Evolutionary conservation across 352 stramenopile genomes (phyloP), one percentile per base, ranked within the genome.

Genomic region (Phytophthora palmivora): DNA sequence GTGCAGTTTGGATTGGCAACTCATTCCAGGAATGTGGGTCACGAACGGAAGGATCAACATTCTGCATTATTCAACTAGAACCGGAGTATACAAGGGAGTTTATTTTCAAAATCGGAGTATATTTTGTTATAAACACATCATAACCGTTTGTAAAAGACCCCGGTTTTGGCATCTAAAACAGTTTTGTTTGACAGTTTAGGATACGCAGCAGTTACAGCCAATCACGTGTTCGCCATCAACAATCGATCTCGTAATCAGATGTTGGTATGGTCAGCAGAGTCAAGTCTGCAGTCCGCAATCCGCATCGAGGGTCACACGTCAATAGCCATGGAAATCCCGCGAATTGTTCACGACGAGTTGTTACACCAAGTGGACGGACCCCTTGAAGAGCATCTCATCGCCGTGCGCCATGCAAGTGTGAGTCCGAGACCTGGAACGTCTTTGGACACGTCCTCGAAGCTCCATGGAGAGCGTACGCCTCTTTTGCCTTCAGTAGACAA

Each of bases 281-380:
- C n/a, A n/a, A n/a, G 24, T 28, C 24, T 28, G 24, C 62, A 71
- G 63, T 67, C 56, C 55, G 3, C 10, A 66, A 71, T 58, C 41
- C 38, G 43, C 26, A 28, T 8, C 28, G 6, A 51, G 19, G 11
- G 15, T 7, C 28, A 16, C 56, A 67, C 18, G 19, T n/a, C 50
- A 42, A 12, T 30, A 34, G 22, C 51, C 28, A 88, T 88, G 79
- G 79, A 86, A 14, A 55, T 84, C 19, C 58, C 74, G 16, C 79
- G 66, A 9, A 65, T 79, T 48, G 47, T 72, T 50, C 74, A 88
- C 60, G 79, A 89, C 47, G 74, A 83, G 56, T 44, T 85, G 24
- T 65, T 87, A 18, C 79, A 75, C 46, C 51, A 78, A 42, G 62
- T 87, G 39, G 76, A 87, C 21, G 74, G 74, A 24, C 64, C 67